Evolutionary conservation across 2,329 filamentous ascomycete species (phyloP).

Genomic region (Aspergillus pseudotamarii): DNA sequence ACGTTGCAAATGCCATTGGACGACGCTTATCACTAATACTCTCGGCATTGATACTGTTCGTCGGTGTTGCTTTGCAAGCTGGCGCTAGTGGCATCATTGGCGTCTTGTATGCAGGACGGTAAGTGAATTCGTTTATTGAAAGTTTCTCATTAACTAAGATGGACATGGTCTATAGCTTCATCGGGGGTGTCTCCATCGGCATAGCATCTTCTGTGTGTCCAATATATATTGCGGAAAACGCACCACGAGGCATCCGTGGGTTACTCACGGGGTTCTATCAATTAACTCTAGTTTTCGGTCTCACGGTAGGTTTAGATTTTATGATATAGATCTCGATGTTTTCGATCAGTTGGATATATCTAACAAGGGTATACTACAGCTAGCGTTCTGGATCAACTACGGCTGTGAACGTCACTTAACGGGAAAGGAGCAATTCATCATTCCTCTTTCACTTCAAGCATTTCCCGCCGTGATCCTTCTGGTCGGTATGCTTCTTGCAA

Average conservation of each 20-base stretch:
- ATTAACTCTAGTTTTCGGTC: background rate
- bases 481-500: background rate
- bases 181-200: background rate
- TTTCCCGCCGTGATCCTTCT: background rate
- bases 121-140: background rate
- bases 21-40: background rate
- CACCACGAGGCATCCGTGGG: background rate
- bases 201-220: background rate
- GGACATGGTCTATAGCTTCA: background rate
- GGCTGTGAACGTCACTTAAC: background rate
- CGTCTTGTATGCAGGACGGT: background rate
- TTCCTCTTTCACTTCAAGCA: constrained; percentile 1
- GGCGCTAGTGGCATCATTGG: background rate
- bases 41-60: background rate
- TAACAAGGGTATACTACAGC: background rate
- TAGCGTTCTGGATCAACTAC: constrained; percentile 2
- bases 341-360: background rate
- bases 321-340: background rate
- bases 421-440: background rate
- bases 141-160: background rate
- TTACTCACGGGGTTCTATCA: constrained; percentile 1
- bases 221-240: background rate
- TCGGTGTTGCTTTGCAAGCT: background rate
- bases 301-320: background rate
- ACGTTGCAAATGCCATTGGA: background rate